phyloP scores from a whole-genome alignment of 106 monocot genomes.

The Dioscorea alata region DNA sequence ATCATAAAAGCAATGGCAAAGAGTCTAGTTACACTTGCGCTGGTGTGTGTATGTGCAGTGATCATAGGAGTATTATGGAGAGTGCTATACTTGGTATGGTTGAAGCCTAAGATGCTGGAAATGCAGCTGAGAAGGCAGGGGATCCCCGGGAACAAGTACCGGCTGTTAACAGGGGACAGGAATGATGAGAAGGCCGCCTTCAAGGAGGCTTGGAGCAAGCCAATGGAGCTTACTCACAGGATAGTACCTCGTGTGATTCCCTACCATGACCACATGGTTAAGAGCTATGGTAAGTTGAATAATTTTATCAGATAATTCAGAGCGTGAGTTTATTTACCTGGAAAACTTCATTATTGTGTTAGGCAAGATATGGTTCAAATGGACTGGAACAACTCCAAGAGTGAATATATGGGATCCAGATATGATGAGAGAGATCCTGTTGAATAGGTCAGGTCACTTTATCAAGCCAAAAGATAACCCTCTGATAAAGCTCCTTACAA shows the following conservation, averaged over 20 bases:
- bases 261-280: not conserved
- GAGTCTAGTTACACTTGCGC: too few relatives aligned
- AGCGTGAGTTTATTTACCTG: too few relatives aligned
- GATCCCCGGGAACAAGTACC: not conserved
- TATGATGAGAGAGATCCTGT: slow-evolving; percentile 34
- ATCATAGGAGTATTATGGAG: too few relatives aligned
- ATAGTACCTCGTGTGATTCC: slow-evolving; percentile 24
- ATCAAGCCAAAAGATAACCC: slow-evolving; percentile 27
- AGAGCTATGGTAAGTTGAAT: slow-evolving; percentile 29
- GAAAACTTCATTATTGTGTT: not conserved
- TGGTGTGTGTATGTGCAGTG: too few relatives aligned
- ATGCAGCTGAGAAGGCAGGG: too few relatives aligned
- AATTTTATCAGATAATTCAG: too few relatives aligned
- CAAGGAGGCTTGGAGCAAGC: slow-evolving; percentile 15
- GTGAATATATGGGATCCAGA: slow-evolving; percentile 34
- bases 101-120: too few relatives aligned
- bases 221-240: slow-evolving; percentile 24
- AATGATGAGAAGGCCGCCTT: not conserved
- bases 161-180: not conserved
- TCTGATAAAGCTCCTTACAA: slow-evolving; percentile 11
- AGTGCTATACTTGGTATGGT: too few relatives aligned
- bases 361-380: slow-evolving; percentile 36
- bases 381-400: slow-evolving; percentile 37
- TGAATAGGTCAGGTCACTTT: slow-evolving; percentile 25
- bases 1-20: too few relatives aligned